Evolutionary conservation across 2,329 filamentous ascomycete genomes (phyloP), one percentile per base, ranked within the genome.

Genomic region (Ophiostoma perfectum): DNA sequence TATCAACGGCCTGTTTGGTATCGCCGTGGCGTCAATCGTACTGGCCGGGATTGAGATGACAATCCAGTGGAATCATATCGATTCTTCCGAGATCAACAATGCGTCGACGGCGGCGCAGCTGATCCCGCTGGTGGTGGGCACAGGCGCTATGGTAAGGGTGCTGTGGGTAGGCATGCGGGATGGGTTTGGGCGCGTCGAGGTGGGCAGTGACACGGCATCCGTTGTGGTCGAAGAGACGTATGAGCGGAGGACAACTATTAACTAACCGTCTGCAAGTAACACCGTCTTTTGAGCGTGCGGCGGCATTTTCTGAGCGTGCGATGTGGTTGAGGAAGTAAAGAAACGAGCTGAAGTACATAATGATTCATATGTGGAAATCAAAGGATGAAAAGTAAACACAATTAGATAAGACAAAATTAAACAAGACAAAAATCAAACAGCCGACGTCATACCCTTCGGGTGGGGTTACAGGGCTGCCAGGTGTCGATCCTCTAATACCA

Each of bases 101-200:
- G 78, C 64, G 80, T 55, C 68, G 42, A 66, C 71, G 5, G 70
- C 70, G 12, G 71, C 72, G 1, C 73, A 74, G 69, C 66, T 73
- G 49, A 69, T 73, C 2, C 72, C 72, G 9, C 44, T 69, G n/a
- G 36, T 68, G 6, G 63, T 70, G 62, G 27, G 52, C 6, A 27
- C 58, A 6, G 66, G 66, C 8, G 7, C 66, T 11, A 6, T 62
- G n/a, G 45, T 41, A 14, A 63, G 58, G 11, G 55, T 60, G 8
- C 14, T 70, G 11, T 68, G 69, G 66, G 47, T 66, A 1, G 45
- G 38, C 4, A 5, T 65, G 16, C 8, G 58, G 16, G 58, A 62
- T 41, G 58, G 58, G 12, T 62, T 18, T 3, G 63, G 41, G 12
- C 39, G n/a, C 41, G 64, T 39, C n/a, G 44, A 45, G 5, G 64